These are phyloP conservation scores for Alopecurus myosuroides DNA, from an alignment of 176 grass and related monocot species.

Conservation along the genomic window DNA sequence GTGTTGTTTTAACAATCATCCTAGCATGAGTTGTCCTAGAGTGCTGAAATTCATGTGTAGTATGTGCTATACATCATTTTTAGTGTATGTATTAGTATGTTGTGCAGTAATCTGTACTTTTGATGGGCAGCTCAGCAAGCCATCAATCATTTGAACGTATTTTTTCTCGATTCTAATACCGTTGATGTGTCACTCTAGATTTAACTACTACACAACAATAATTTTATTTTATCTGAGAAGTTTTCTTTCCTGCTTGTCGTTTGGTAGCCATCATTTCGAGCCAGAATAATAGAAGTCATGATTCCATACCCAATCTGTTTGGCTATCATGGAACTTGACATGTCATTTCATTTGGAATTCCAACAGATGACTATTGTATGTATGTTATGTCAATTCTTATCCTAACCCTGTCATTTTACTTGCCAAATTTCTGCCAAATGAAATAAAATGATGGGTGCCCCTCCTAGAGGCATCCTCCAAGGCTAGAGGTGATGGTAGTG, in stretches of 20 bases:
- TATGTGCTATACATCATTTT: background rate
- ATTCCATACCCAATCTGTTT: background rate
- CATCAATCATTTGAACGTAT: constrained; percentile 7
- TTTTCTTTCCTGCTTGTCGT: background rate
- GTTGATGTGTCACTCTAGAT: background rate
- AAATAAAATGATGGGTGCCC: no score
- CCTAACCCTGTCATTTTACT: no score
- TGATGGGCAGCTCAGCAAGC: background rate
- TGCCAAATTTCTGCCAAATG: no score
- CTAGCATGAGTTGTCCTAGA: background rate
- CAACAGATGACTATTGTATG: no score
- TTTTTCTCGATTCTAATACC: background rate
- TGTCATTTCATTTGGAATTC: no score
- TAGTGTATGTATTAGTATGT: background rate
- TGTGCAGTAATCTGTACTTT: background rate
- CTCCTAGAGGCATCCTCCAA: background rate
- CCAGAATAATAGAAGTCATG: no score
- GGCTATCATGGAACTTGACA: no score
- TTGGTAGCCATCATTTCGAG: no score
- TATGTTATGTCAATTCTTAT: no score
- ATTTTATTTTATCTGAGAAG: background rate
- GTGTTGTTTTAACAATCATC: background rate
- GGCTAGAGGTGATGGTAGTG: background rate
- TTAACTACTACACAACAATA: background rate
- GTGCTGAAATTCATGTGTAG: background rate